A percentile compares a stretch with the other conserved stretches of the same genome.
These are phyloP conservation scores for Ophiocordyceps camponoti-floridani DNA, from an alignment of 2,329 filamentous ascomycete genomes.

Conservation along the genomic window DNA sequence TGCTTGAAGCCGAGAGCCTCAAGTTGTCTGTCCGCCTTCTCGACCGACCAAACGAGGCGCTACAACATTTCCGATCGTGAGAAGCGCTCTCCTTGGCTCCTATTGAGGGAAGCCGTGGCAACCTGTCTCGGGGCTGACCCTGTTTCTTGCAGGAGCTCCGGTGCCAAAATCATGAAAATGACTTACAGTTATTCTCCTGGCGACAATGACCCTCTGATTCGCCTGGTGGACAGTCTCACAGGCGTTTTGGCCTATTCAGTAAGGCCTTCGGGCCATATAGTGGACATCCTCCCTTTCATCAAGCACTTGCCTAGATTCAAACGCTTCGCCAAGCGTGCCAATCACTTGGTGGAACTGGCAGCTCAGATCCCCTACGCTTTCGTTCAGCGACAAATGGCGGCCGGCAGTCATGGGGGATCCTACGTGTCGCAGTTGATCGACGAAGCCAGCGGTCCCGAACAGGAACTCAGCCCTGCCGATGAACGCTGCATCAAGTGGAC, in stretches of 20 bases:
- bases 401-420: neutral
- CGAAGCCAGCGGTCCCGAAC: no score
- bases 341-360: neutral
- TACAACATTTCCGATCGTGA: neutral
- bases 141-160: conserved; percentile 3
- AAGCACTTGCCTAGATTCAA: neutral
- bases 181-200: conserved; percentile 15
- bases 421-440: neutral
- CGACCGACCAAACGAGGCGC: neutral
- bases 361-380: neutral
- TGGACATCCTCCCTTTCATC: conserved; percentile 8
- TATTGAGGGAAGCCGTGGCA: neutral
- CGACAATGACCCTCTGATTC: conserved; percentile 11
- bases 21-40: neutral
- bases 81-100: neutral
- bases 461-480: neutral
- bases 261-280: conserved; percentile 7
- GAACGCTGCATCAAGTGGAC: conserved; percentile 2
- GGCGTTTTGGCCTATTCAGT: conserved; percentile 5
- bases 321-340: neutral
- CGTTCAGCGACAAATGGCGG: neutral
- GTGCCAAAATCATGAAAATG: neutral
- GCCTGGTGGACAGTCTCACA: conserved; percentile 9
- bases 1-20: neutral
- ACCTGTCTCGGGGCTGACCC: neutral